Conservation (phyloP, 225 moss, liverwort and hornwort genomes). For the Antitrichia curtipendula region DNA sequence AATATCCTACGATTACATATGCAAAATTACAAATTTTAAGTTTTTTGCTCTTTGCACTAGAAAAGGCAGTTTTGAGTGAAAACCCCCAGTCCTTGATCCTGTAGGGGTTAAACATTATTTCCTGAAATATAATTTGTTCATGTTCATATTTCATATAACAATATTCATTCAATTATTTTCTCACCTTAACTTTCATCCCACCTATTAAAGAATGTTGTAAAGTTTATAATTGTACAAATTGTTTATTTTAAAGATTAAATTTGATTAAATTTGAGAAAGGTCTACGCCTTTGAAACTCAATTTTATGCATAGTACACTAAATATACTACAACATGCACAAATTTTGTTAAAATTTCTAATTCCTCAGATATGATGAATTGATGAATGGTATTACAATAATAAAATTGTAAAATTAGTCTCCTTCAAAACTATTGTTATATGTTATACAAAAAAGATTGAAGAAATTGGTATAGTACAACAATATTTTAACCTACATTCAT, state of each 20-base stretch:
- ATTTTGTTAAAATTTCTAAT: not conserved
- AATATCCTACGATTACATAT: no score
- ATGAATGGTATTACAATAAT: not conserved
- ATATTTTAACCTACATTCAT: not conserved
- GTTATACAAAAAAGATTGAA: not conserved
- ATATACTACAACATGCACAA: not conserved
- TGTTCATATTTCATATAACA: not conserved
- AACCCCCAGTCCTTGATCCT: rapidly evolving
- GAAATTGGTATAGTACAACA: not conserved
- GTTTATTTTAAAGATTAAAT: not conserved
- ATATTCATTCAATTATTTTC: not conserved
- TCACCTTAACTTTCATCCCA: not conserved
- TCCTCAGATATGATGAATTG: not conserved
- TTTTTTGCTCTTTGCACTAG: no score
- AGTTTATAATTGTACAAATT: not conserved
- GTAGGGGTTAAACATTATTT: not conserved
- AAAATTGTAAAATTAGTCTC: not conserved
- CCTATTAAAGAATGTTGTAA: not conserved
- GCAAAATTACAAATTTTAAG: no score
- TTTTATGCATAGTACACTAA: rapidly evolving
- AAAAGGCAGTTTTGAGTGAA: no score
- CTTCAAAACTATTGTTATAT: rapidly evolving
- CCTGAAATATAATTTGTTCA: not conserved
- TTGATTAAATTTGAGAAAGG: not conserved
- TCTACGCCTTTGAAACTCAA: not conserved